Evolutionary conservation across 352 stramenopile genomes (phyloP).

Genomic region (Thalassiosira hispida): DNA sequence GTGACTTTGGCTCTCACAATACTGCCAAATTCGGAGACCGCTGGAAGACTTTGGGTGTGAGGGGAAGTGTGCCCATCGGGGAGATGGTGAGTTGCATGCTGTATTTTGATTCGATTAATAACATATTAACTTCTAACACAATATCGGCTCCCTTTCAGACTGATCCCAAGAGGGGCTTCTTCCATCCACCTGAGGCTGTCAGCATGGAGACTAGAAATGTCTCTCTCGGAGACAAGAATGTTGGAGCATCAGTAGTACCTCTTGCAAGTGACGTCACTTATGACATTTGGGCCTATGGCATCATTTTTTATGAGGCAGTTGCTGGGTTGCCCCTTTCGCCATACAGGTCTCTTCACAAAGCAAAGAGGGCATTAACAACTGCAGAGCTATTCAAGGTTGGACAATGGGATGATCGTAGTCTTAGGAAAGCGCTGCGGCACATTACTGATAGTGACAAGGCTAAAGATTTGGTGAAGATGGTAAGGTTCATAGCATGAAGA

Average conservation of each 20-base stretch:
- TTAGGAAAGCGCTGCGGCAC: slow-evolving; percentile 76
- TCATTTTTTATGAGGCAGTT: slow-evolving; percentile 83
- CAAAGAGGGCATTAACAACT: slow-evolving; percentile 76
- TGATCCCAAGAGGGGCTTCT: slow-evolving; percentile 82
- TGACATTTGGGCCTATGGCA: slow-evolving; percentile 84
- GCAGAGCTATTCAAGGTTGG: slow-evolving; percentile 82
- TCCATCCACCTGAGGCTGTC: slow-evolving; percentile 84
- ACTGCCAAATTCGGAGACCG: slow-evolving; percentile 81
- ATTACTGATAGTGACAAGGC: slow-evolving; percentile 63
- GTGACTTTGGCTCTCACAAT: slow-evolving; percentile 86
- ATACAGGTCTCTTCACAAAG: slow-evolving; percentile 76
- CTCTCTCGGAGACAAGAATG: slow-evolving; percentile 74
- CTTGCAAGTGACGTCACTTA: slow-evolving; percentile 75
- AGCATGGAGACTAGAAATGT: slow-evolving; percentile 74
- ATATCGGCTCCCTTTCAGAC: slow-evolving; percentile 51
- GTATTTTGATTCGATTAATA: too few relatives aligned
- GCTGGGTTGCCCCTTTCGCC: slow-evolving; percentile 77
- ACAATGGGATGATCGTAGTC: slow-evolving; percentile 81
- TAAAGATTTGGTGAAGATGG: slow-evolving; percentile 69
- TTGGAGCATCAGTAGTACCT: slow-evolving; percentile 72
- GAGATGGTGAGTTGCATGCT: too few relatives aligned
- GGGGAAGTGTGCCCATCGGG: slow-evolving; percentile 70
- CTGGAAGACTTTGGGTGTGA: slow-evolving; percentile 83
- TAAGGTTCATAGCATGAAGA: slow-evolving; percentile 19
- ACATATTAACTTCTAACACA: too few relatives aligned